Evolutionary conservation across 805 yeast genomes (phyloP).

Genomic region (Wickerhamomyces rabaulensis): DNA sequence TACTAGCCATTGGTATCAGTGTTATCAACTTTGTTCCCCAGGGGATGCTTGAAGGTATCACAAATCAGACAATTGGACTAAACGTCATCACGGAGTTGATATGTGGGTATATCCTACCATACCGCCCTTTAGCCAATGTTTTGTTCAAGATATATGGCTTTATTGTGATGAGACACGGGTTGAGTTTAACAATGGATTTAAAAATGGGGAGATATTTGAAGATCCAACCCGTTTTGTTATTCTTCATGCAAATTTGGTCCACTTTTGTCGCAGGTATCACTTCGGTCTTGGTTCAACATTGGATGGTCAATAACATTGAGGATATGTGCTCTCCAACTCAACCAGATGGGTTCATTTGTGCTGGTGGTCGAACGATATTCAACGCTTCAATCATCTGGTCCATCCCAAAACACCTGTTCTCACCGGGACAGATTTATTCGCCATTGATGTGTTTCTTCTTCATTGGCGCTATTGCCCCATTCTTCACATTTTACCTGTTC

Average conservation of each 20-base stretch:
- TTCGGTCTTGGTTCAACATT: slow-evolving; percentile 32
- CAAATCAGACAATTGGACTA: slow-evolving; percentile 48
- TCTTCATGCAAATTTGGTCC: slow-evolving; percentile 37
- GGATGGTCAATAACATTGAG: slow-evolving; percentile 33
- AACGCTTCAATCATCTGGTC: slow-evolving; percentile 51
- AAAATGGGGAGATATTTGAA: slow-evolving; percentile 53
- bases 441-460: slow-evolving; percentile 51
- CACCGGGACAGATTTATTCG: slow-evolving; percentile 46
- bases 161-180: slow-evolving; percentile 49
- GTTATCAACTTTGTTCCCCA: slow-evolving; percentile 51
- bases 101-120: slow-evolving; percentile 56
- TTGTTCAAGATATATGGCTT: slow-evolving; percentile 48
- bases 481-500: slow-evolving; percentile 27
- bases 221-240: slow-evolving; percentile 52
- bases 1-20: slow-evolving; percentile 49
- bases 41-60: slow-evolving; percentile 51
- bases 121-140: slow-evolving; percentile 47
- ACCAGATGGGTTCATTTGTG: slow-evolving; percentile 37
- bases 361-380: slow-evolving; percentile 37
- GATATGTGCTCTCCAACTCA: slow-evolving; percentile 35
- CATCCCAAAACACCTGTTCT: slow-evolving; percentile 42
- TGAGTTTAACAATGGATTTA: slow-evolving; percentile 43
- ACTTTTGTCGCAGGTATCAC: slow-evolving; percentile 35
- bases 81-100: slow-evolving; percentile 55
- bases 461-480: slow-evolving; percentile 40